phyloP scores from a whole-genome alignment of 371 early-diverging fungal genomes.

The Mortierella polycephala region DNA sequence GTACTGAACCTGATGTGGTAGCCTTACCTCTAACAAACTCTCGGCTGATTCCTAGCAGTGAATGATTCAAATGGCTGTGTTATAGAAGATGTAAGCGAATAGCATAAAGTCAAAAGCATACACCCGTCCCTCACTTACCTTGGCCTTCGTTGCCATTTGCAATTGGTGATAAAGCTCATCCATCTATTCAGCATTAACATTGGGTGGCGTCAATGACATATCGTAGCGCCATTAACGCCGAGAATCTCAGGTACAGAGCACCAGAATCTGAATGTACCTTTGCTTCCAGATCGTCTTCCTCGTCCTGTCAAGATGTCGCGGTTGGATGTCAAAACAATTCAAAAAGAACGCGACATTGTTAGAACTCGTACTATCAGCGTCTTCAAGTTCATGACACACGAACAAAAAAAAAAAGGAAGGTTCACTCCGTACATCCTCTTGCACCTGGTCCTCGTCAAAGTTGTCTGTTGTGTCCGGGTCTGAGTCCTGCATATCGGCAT shows the following conservation, averaged over 20 bases:
- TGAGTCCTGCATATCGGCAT: conserved; percentile 52
- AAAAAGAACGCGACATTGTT: not conserved
- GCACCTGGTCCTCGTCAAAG: conserved; percentile 44
- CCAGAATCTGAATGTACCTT: conserved; percentile 24
- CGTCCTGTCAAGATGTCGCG: not conserved
- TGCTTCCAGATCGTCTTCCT: conserved; percentile 35
- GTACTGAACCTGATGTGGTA: not conserved
- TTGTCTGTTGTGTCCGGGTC: conserved; percentile 52
- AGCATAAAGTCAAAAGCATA: not conserved
- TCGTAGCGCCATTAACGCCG: not conserved
- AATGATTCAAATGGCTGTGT: too few relatives aligned
- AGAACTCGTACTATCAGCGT: not conserved
- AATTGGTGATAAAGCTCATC: conserved; percentile 51
- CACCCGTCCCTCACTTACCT: conserved; percentile 14
- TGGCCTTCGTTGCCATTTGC: conserved; percentile 41
- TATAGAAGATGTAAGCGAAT: not conserved
- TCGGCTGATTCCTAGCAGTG: conserved; percentile 36
- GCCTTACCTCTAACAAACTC: conserved; percentile 38
- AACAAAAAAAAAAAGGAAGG: not conserved
- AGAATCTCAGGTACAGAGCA: not conserved
- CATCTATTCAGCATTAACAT: conserved; percentile 25
- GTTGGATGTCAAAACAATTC: not conserved
- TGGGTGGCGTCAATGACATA: too few relatives aligned
- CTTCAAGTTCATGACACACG: not conserved
- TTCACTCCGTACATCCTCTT: conserved; percentile 20